Base-by-base conservation (phyloP, 1,284 basidiomycete species). In the Ganoderma lucidum region DNA sequence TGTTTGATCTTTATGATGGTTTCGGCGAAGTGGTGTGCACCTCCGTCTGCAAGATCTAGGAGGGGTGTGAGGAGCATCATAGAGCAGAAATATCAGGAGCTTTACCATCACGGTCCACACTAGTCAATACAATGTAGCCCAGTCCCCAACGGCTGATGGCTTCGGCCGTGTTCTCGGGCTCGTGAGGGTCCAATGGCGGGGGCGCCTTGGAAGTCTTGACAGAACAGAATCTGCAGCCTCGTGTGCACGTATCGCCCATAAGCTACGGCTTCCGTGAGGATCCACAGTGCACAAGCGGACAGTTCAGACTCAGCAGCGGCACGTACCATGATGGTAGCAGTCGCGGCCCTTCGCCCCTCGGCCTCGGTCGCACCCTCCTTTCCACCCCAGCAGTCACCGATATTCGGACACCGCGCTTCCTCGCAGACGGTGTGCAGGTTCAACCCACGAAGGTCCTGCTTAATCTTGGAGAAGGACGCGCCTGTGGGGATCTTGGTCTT, bases 191-290 rank as follows among this genome's bases (percentile, higher is more conserved):
- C 39, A 99, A 83, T 5, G 98, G 96, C 44, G 94, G 92, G 14
- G 98, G 98, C 1, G 90, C 81, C 65, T 89, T 87, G 1, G 96
- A 96, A 0, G 98, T 99, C 86, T 99, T 99, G 70, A 99, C 95
- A 5, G 97, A 95, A 78, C 98, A 99, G 81, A 99, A 99, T 64
- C 97, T 87, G 83, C 98, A 99, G 0, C 96, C 98, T 77, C 98
- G 90, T 17, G 98, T 99, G 79, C 98, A 99, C 14, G 96, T 98
- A 82, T 99, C 97, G n/a, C 98, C 98, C 98, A 99, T 99, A 42
- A 99, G 84, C 96, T 97, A 75, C 5, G 68, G 30, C 69, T 42
- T 59, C 19, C 66, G 64, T 65, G 64, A 69, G 64, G 28, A 59
- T 30, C 35, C 35, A 35, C 35, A 35, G 35, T 35, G 12, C 37